Evolutionary conservation across 768 basidiomycete species (phyloP).

Genomic region (Lanmaoa rubissima): DNA sequence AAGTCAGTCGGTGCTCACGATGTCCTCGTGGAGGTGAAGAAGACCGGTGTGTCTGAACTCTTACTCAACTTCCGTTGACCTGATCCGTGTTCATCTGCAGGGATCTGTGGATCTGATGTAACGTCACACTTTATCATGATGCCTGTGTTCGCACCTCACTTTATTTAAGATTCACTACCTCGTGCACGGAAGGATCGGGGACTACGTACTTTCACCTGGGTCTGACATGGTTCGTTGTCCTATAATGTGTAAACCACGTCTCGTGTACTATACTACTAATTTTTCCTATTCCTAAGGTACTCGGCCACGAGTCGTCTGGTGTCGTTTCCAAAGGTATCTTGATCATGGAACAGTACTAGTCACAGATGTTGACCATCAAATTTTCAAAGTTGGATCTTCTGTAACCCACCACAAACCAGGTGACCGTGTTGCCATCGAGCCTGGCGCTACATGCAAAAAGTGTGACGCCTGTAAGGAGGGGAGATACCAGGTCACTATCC

Average conservation of each 20-base stretch:
- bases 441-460: slow-evolving; percentile 78
- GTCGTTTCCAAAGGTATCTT: slow-evolving; percentile 61
- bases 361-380: not conserved
- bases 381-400: slow-evolving; percentile 59
- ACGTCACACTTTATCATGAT: slow-evolving; percentile 11
- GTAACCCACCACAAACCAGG: slow-evolving; percentile 79
- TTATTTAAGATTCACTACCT: slow-evolving; percentile 68
- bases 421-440: slow-evolving; percentile 90
- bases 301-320: slow-evolving; percentile 93
- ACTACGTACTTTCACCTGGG: slow-evolving; percentile 67
- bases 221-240: slow-evolving; percentile 60
- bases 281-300: slow-evolving; percentile 51
- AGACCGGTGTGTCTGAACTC: slow-evolving; percentile 63
- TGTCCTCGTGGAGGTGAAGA: slow-evolving; percentile 87
- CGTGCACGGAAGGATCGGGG: slow-evolving; percentile 74
- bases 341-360: not conserved
- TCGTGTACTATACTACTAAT: not conserved
- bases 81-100: slow-evolving; percentile 37
- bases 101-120: slow-evolving; percentile 92
- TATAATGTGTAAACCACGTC: not conserved
- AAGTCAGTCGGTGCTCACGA: slow-evolving; percentile 63
- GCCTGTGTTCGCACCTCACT: slow-evolving; percentile 3
- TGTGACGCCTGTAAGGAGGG: slow-evolving; percentile 87
- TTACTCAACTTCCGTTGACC: slow-evolving; percentile 2
- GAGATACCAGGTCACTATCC: slow-evolving; percentile 64